Base-by-base conservation (phyloP, 345 rosid genomes). In the Geranium rotundifolium region DNA sequence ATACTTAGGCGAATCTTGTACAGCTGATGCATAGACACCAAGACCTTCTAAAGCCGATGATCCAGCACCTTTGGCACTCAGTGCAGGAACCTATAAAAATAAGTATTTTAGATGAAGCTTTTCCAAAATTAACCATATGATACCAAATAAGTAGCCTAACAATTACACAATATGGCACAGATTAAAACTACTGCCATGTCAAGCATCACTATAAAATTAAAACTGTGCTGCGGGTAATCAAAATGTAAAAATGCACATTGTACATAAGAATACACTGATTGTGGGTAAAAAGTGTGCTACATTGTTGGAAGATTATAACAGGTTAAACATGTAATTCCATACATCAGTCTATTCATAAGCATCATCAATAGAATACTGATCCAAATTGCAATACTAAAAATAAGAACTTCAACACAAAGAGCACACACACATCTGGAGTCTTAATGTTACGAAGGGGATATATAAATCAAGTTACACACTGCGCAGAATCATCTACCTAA, bases 1-100 rank as follows among this genome's bases (percentile, higher is more conserved):
- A 81, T 76, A 89, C 69, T 89, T 92, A 0, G 99, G 96, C 20
- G 99, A 89, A 69, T 86, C 91, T 14, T 84, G 57, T 18, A 81
- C 23, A 64, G 85, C 68, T 23, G 95, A 82, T 30, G 83, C 63
- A 74, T 90, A 93, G 69, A 77, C 80, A 4, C 87, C 76, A 63
- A 90, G 95, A 65, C 75, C 80, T 56, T 88, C 99, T 72, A 90
- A 63, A 65, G 77, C 77, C 17, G 91, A 76, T 56, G 79, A 58
- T 65, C 81, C 85, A 61, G 81, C 67, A 20, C 73, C 82, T 71
- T 82, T 84, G 54, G 75, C 68, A 69, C 66, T 82, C 69, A 75
- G 62, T 46, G 84, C 71, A 56, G 87, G 65, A 52, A 72, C 76
- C 88, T 81, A 61, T 13, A 62, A 34, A 54, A 74, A 34, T 17